phyloP scores from a whole-genome alignment of 2,329 filamentous ascomycete species.

The Pseudocercospora vitis region DNA sequence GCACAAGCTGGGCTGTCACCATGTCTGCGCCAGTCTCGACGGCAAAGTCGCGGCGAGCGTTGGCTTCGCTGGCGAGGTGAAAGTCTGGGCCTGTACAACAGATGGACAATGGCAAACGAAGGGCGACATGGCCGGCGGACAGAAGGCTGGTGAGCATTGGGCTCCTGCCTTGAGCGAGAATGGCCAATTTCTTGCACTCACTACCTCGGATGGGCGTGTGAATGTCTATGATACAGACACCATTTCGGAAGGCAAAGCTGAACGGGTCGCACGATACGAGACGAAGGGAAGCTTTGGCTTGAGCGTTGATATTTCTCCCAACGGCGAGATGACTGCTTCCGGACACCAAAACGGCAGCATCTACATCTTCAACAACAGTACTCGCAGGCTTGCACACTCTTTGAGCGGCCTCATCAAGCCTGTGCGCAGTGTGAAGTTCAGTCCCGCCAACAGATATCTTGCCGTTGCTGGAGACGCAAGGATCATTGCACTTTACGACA shows the following conservation, averaged over 20 bases:
- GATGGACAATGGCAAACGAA: slow-evolving; percentile 53
- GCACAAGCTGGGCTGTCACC: slow-evolving; percentile 88
- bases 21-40: slow-evolving; percentile 69
- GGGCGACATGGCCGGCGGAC: slow-evolving; percentile 36
- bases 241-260: slow-evolving; percentile 41
- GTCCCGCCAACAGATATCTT: slow-evolving; percentile 77
- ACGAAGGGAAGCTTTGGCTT: slow-evolving; percentile 91
- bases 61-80: slow-evolving; percentile 86
- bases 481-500: slow-evolving; percentile 89
- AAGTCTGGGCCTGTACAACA: slow-evolving; percentile 68
- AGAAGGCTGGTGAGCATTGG: slow-evolving; percentile 75
- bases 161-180: slow-evolving; percentile 81
- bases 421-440: slow-evolving; percentile 83
- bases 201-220: slow-evolving; percentile 82
- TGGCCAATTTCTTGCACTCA: slow-evolving; percentile 80
- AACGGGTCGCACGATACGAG: slow-evolving; percentile 78
- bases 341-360: slow-evolving; percentile 90
- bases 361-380: slow-evolving; percentile 94
- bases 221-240: slow-evolving; percentile 74
- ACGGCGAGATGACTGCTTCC: slow-evolving; percentile 84
- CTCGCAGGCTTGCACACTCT: slow-evolving; percentile 79
- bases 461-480: slow-evolving; percentile 87
- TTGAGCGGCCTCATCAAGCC: slow-evolving; percentile 86
- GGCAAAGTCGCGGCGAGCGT: slow-evolving; percentile 75
- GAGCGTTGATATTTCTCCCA: slow-evolving; percentile 74